Evolutionary conservation across 2,329 filamentous ascomycete species (phyloP), one percentile per base, ranked within the genome.

Genomic region (Colletotrichum shisoi): DNA sequence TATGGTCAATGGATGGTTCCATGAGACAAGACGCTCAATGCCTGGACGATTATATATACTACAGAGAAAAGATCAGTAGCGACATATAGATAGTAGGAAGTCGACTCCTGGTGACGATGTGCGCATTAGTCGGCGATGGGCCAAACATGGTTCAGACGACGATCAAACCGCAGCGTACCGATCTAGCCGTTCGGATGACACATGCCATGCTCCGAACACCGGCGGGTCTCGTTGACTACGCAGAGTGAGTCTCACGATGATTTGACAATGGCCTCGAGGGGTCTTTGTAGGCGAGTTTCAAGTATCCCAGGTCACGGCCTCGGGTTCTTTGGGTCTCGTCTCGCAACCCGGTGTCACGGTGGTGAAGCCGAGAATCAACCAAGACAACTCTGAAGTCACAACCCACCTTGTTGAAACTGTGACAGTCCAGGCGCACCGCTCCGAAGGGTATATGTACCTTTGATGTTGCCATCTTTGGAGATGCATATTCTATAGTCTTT

Each of bases 141-240:
- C 51, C n/a, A 67, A 68, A 62, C 57, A 48, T 57, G 57, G 51
- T 57, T 67, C 57, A 68, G 62, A 62, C 45, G 66, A 67, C 66
- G 63, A 68, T 68, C 66, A 68, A 62, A 67, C 66, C 24, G 57
- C 34, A 53, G 27, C 21, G 4, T 27, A 37, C 62, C 42, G 57
- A 58, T 13, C 51, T 51, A 17, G 24, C 62, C 52, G 66, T 67
- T 67, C 62, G 66, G 63, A 68, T 68, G 63, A 57, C 62, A 67
- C 57, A 53, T 62, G 62, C 19, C 62, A 52, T 45, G 42, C 51
- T 34, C 44, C 56, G 42, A 51, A 37, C n/a, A 1, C 8, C 31
- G 53, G 42, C 31, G 46, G 39, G 39, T 53, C 34, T 40, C 44
- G 61, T 49, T n/a, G 42, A 34, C 15, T 31, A 40, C 37, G 24